Evolutionary conservation across 768 basidiomycete genomes (phyloP).

Genomic region (Calocybe gangraenosa): DNA sequence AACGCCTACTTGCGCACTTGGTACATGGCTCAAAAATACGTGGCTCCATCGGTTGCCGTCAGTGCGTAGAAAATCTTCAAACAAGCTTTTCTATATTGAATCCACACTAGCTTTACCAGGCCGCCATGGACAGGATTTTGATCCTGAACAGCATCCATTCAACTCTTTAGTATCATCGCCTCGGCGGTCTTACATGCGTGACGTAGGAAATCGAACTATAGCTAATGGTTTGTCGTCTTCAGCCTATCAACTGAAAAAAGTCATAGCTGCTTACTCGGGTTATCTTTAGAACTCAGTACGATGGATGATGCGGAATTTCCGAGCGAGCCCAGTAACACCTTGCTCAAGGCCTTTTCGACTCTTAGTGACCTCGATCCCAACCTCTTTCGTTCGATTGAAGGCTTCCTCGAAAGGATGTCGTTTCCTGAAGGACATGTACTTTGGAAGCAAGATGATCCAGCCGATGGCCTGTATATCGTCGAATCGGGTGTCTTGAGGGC

Average conservation of each 20-base stretch:
- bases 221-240: slow-evolving; percentile 41
- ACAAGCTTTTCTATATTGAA: slow-evolving; percentile 3
- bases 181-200: slow-evolving; percentile 59
- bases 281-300: slow-evolving; percentile 21
- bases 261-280: no score
- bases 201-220: slow-evolving; percentile 70
- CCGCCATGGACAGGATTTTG: slow-evolving; percentile 47
- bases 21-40: slow-evolving; percentile 64
- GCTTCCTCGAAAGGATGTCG: slow-evolving; percentile 66
- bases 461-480: slow-evolving; percentile 87
- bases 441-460: slow-evolving; percentile 71
- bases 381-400: slow-evolving; percentile 57
- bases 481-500: slow-evolving; percentile 85
- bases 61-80: slow-evolving; percentile 25
- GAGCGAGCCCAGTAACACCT: slow-evolving; percentile 67
- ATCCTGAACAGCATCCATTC: slow-evolving; percentile 31
- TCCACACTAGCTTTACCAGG: slow-evolving; percentile 47
- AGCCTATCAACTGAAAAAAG: no score
- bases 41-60: slow-evolving; percentile 39
- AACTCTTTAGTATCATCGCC: slow-evolving; percentile 61
- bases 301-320: slow-evolving; percentile 28
- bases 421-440: slow-evolving; percentile 57
- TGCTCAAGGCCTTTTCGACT: slow-evolving; percentile 77
- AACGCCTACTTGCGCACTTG: slow-evolving; percentile 85
- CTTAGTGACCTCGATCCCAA: slow-evolving; percentile 54